phyloP scores from a whole-genome alignment of 2,329 filamentous ascomycete species.

The Talaromyces verruculosus region DNA sequence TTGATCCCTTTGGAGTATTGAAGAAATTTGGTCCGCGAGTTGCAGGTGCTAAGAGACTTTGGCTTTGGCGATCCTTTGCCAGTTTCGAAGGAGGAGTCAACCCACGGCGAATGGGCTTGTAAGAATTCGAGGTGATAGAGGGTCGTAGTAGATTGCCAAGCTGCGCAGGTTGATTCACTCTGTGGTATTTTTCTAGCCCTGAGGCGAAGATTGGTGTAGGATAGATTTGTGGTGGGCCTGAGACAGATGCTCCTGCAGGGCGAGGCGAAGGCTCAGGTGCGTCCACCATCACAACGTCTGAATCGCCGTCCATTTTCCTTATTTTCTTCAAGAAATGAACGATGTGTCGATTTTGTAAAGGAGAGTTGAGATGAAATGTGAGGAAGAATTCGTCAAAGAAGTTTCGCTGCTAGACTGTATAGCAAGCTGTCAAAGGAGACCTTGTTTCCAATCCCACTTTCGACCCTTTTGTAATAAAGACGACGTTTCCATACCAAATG shows the following conservation, averaged over 20 bases:
- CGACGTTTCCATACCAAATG: neutral
- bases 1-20: neutral
- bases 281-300: neutral
- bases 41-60: neutral
- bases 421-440: neutral
- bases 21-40: neutral
- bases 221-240: neutral
- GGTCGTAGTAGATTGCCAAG: neutral
- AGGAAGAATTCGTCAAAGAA: neutral
- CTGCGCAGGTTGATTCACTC: neutral
- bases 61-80: neutral
- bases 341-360: neutral
- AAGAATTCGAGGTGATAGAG: neutral
- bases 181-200: neutral
- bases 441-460: conserved; percentile 1
- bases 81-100: neutral
- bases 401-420: neutral
- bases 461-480: neutral
- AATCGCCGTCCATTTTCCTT: conserved; percentile 9
- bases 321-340: neutral
- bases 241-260: neutral
- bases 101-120: neutral
- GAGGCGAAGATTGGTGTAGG: neutral
- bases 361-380: neutral
- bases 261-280: neutral